Conservation (phyloP, 2,329 filamentous ascomycete genomes). For the Blumeria graminis region DNA sequence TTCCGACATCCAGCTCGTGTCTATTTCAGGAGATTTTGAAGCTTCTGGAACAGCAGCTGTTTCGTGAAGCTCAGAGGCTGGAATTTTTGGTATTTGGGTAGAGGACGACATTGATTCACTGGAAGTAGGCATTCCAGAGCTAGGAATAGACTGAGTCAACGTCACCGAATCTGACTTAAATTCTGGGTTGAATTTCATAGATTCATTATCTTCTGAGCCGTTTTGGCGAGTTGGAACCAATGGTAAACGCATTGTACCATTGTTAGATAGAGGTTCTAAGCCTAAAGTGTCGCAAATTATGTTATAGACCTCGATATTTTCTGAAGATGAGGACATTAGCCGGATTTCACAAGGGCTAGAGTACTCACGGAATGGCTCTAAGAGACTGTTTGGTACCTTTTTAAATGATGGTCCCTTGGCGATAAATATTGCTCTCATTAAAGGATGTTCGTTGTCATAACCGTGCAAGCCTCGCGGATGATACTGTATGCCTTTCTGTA, state of each 20-base stretch:
- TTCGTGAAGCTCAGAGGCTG: no score
- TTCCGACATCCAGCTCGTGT: not conserved
- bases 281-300: slow-evolving; percentile 75
- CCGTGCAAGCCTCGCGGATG: slow-evolving; percentile 71
- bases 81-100: not conserved
- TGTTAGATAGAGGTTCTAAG: slow-evolving; percentile 51
- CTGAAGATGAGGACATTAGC: slow-evolving; percentile 19
- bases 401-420: slow-evolving; percentile 82
- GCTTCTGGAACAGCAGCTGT: not conserved
- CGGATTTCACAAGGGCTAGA: not conserved
- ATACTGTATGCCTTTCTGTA: slow-evolving; percentile 41
- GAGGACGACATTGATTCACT: not conserved
- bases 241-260: slow-evolving; percentile 60
- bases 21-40: not conserved
- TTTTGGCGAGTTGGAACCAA: slow-evolving; percentile 25
- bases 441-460: slow-evolving; percentile 79
- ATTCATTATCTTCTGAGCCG: slow-evolving; percentile 20
- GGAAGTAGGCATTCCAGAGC: not conserved
- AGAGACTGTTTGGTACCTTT: slow-evolving; percentile 53
- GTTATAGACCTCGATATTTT: slow-evolving; percentile 91
- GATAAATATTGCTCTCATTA: slow-evolving; percentile 92
- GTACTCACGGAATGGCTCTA: slow-evolving; percentile 58
- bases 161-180: slow-evolving; percentile 12
- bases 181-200: slow-evolving; percentile 28
- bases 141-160: no score